Base-by-base conservation (phyloP, 306 rosid species). In the Luffa aegyptiaca region DNA sequence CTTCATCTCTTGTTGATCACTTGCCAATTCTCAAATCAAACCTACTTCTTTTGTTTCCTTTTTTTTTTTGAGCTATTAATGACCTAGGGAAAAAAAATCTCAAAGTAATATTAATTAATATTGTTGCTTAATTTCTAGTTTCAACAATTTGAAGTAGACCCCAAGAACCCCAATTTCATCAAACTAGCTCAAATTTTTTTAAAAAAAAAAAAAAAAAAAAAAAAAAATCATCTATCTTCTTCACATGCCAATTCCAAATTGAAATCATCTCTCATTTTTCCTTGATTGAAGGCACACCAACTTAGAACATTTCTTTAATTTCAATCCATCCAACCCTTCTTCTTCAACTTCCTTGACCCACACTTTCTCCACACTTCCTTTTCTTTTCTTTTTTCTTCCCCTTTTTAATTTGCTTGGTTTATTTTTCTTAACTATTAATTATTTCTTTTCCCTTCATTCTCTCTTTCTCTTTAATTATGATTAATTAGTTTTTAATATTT, bases 261-360 rank as follows among this genome's bases (percentile, higher is more conserved):
- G 77, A 71, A 46, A 71, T 71, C 56, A 70, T 44, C 42, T 72
- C 58, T 10, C 26, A 72, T 21, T 44, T 71, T 72, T 68, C 83
- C 83, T 83, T 84, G 85, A 81, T 79, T 83, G 86, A 88, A 81
- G 88, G 79, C 89, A 71, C 79, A 85, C 88, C 86, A 83, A 84
- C 86, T 86, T 84, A 56, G 81, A 75, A 83, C 83, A 83, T 57
- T 84, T 85, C 70, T 85, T 86, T 90, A 84, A 85, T 84, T 92
- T 49, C 76, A 77, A 82, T 83, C 86, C 80, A 64, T 71, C 86
- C 84, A 83, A 77, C 77, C 53, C 65, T 21, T 64, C 45, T 14
- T 63, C 84, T 46, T 82, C 86, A 44, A 86, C 81, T 87, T 84
- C 52, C 78, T 86, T 89, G 87, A 83, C 86, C 88, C 89, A 80